These are phyloP conservation scores for Metrosideros polymorpha DNA, from an alignment of 441 rosid genomes.

Conservation along the genomic window DNA sequence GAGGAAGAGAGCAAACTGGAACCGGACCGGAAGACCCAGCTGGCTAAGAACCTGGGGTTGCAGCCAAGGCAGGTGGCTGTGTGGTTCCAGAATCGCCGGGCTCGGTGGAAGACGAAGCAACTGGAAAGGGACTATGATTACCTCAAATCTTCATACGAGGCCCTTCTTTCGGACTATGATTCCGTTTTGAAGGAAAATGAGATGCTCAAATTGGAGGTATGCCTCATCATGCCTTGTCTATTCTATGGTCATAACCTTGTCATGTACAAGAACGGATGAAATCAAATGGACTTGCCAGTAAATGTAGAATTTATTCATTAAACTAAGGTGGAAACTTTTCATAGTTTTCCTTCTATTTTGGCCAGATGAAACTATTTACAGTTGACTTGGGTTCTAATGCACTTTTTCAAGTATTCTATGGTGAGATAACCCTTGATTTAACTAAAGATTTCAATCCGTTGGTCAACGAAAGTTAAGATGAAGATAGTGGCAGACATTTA, in stretches of 20 bases:
- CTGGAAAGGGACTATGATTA: conserved; percentile 55
- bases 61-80: conserved; percentile 78
- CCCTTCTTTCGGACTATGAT: conserved; percentile 54
- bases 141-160: conserved; percentile 62
- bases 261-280: not conserved
- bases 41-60: conserved; percentile 71
- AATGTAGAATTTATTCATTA: not conserved
- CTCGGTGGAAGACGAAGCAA: conserved; percentile 77
- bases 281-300: not conserved
- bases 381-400: not conserved
- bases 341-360: not conserved
- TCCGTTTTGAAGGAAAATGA: conserved; percentile 47
- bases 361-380: not conserved
- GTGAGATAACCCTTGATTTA: not conserved
- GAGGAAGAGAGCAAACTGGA: conserved; percentile 76
- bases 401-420: not conserved
- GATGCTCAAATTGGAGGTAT: conserved; percentile 73
- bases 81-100: conserved; percentile 80
- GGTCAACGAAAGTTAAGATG: not conserved
- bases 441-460: not conserved
- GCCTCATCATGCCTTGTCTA: not conserved
- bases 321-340: not conserved
- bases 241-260: not conserved
- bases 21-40: conserved; percentile 60
- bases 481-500: not conserved